A percentile compares a stretch with the other conserved stretches of the same genome.
These are phyloP conservation scores for Pseudodiploospora longispora DNA, from an alignment of 2,329 filamentous ascomycete genomes.

Conservation along the genomic window DNA sequence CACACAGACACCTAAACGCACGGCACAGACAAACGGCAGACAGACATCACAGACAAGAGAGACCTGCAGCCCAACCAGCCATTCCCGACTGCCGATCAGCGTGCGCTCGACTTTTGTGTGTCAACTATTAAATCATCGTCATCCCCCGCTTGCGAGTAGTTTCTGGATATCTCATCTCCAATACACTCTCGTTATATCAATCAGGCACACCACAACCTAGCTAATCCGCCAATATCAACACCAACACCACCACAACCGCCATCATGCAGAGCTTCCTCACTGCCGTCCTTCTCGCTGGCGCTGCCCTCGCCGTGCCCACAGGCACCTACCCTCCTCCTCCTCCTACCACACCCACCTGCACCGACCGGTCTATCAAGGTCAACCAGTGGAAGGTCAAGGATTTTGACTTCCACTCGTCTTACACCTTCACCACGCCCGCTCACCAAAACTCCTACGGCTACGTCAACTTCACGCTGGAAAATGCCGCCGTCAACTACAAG, in stretches of 20 bases:
- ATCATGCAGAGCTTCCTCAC: slow-evolving; percentile 14
- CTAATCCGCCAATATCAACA: neutral
- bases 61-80: too few species aligned
- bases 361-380: slow-evolving; percentile 12
- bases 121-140: too few species aligned
- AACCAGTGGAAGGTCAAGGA: slow-evolving; percentile 30
- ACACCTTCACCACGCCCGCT: slow-evolving; percentile 41
- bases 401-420: slow-evolving; percentile 42
- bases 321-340: slow-evolving; percentile 1
- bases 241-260: slow-evolving; percentile 1
- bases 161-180: too few species aligned
- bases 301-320: slow-evolving; percentile 17
- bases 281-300: slow-evolving; percentile 16
- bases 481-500: slow-evolving; percentile 32
- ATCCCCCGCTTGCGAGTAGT: too few species aligned
- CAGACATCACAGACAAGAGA: too few species aligned
- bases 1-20: too few species aligned
- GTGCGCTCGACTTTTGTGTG: too few species aligned
- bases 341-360: slow-evolving; percentile 11
- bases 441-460: slow-evolving; percentile 42
- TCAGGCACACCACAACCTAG: neutral
- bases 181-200: too few species aligned
- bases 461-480: slow-evolving; percentile 41
- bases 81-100: too few species aligned
- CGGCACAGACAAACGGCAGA: too few species aligned